A percentile compares a stretch with the other conserved stretches of the same genome.
Conservation (phyloP, 441 rosid species). For the Corymbia citriodora region DNA sequence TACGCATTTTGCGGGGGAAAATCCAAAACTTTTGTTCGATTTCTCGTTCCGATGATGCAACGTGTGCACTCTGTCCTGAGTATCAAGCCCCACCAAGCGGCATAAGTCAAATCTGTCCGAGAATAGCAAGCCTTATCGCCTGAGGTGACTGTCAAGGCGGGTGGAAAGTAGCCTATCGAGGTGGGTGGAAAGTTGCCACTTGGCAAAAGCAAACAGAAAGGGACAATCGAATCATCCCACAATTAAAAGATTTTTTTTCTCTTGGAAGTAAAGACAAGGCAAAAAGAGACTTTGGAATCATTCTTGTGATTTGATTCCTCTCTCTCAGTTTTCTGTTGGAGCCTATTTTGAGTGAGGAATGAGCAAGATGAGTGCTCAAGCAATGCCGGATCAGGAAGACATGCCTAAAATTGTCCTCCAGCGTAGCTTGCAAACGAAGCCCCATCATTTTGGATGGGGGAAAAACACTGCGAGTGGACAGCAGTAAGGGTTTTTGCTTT, state of each 20-base stretch:
- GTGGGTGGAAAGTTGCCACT: neutral
- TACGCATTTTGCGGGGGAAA: neutral
- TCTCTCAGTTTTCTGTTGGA: neutral
- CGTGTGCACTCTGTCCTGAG: neutral
- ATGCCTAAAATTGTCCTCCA: neutral
- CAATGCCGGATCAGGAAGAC: neutral
- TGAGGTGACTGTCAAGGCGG: neutral
- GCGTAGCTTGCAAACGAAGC: too few species aligned
- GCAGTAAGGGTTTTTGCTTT: neutral
- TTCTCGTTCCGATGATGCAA: neutral
- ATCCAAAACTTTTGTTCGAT: neutral
- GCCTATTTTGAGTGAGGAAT: neutral
- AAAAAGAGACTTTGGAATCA: neutral
- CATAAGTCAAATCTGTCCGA: neutral
- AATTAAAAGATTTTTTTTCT: neutral
- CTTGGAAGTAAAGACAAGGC: neutral
- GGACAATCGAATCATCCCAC: neutral
- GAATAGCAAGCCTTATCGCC: neutral
- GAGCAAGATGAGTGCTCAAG: neutral
- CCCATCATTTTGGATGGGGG: too few species aligned
- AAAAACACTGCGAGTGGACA: too few species aligned
- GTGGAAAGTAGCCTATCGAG: neutral
- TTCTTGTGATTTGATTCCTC: neutral
- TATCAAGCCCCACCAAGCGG: neutral
- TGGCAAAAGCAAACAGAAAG: neutral